Evolutionary conservation across 768 basidiomycete species (phyloP), one percentile per base, ranked within the genome.

Genomic region (Tylopilus felleus): DNA sequence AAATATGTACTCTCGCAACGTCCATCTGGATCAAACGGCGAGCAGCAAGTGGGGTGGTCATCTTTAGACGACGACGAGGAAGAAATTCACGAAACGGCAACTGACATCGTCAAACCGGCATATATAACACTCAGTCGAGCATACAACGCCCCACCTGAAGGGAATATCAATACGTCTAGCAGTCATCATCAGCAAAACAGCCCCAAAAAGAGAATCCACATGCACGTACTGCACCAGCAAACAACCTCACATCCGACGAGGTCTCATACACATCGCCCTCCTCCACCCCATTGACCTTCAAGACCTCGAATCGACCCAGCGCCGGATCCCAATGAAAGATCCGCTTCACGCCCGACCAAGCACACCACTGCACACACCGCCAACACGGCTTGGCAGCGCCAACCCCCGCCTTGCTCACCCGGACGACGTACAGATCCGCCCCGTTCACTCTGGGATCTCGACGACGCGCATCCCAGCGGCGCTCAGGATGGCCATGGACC

Each of bases 11-110:
- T 49, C 58, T 50, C 48, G 40, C 54, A 28, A 13, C 51, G 50
- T 52, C 42, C 57, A 55, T 33, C 33, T 17, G 2, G 16, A 12
- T 42, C 23, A 9, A 41, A 59, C 54, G 51, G 54, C 54, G 48
- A 59, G 54, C 22, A 49, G 51, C 48, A 52, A 43, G 38, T 27
- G 43, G 58, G 51, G 51, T 52, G 2, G 12, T 25, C 17, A 8
- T 21, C n/a, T 25, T 19, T 14, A 2, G 19, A n/a, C 14, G 33
- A 35, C 5, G 12, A 31, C 8, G 38, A 19, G n/a, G n/a, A 31
- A 39, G n/a, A 19, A 39, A 36, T 17, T 17, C 17, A 5, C 3
- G 35, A 12, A 33, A 36, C 17, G 36, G 6, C 36, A 38, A 29
- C 17, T 38, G 7, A 38, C n/a, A n/a, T 19, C n/a, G 36, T 38